Evolutionary conservation across 2,329 filamentous ascomycete genomes (phyloP).

Genomic region (Orbilia javanica): DNA sequence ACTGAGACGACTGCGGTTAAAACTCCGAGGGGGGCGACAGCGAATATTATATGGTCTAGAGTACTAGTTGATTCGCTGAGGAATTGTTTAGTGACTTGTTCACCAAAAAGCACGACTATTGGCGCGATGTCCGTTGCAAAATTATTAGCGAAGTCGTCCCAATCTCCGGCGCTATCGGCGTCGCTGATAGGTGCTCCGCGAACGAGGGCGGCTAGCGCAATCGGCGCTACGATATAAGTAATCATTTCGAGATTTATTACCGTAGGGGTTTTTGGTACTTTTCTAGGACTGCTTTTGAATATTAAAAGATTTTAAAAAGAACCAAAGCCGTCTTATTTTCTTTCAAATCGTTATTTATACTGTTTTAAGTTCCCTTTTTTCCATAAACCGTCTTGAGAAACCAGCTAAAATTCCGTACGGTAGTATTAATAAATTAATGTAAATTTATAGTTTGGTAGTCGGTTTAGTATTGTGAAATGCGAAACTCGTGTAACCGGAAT

Average conservation of each 20-base stretch:
- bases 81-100: slow-evolving; percentile 64
- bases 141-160: slow-evolving; percentile 42
- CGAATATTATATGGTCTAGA: slow-evolving; percentile 59
- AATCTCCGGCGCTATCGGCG: background rate
- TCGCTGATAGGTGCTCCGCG: background rate
- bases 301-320: too few species aligned
- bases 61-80: slow-evolving; percentile 61
- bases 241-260: background rate
- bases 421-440: too few species aligned
- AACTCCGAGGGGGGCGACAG: slow-evolving; percentile 62
- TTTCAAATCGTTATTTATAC: too few species aligned
- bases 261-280: too few species aligned
- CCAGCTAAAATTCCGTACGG: too few species aligned
- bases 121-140: slow-evolving; percentile 39
- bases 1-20: slow-evolving; percentile 65
- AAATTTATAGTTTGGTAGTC: too few species aligned
- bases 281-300: too few species aligned
- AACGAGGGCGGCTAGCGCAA: background rate
- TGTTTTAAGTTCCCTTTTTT: too few species aligned
- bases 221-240: background rate
- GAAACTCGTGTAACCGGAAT: too few species aligned
- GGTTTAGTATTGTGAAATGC: too few species aligned
- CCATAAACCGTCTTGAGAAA: too few species aligned
- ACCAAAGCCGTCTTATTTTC: too few species aligned
- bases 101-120: slow-evolving; percentile 62